Percentiles rank a stretch among this genome's conserved stretches.
Evolutionary conservation across 768 basidiomycete species (phyloP).

Genomic region (Tricholoma bakamatsutake): DNA sequence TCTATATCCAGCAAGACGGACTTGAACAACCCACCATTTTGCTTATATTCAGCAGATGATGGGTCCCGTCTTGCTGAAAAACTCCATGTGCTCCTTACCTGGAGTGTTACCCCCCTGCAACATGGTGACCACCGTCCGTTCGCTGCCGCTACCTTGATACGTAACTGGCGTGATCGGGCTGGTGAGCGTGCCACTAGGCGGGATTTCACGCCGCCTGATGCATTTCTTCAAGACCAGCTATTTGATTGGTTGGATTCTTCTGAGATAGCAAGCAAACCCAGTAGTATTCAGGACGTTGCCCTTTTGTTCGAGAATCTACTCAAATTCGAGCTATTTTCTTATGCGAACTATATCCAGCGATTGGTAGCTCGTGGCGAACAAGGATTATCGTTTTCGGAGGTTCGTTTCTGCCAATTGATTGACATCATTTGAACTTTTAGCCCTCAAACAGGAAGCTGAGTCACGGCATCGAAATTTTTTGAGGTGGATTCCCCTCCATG

Average conservation of each 20-base stretch:
- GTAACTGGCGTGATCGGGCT: constrained; percentile 53
- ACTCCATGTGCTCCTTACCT: constrained; percentile 69
- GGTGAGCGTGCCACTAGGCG: constrained; percentile 59
- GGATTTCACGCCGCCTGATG: constrained; percentile 52
- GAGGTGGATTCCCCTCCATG: constrained; percentile 65
- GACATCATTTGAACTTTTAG: constrained; percentile 4
- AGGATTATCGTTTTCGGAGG: constrained; percentile 51
- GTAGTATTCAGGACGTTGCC: constrained; percentile 55
- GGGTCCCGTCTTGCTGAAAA: constrained; percentile 53
- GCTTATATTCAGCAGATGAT: constrained; percentile 40
- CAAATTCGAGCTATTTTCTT: constrained; percentile 66
- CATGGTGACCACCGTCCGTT: constrained; percentile 79
- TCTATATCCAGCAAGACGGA: constrained; percentile 65
- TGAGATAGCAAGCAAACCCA: constrained; percentile 49
- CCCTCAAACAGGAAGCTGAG: constrained; percentile 27
- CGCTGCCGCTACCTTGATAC: constrained; percentile 65
- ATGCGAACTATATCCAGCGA: constrained; percentile 68
- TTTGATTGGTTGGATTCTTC: constrained; percentile 79
- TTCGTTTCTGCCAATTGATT: constrained; percentile 21
- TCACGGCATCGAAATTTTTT: constrained; percentile 71
- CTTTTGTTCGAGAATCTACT: constrained; percentile 69
- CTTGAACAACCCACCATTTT: constrained; percentile 52
- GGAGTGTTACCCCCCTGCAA: constrained; percentile 76
- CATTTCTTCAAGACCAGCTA: constrained; percentile 66
- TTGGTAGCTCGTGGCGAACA: constrained; percentile 75